Conservation (phyloP, 2,329 filamentous ascomycete genomes). For the Diplocarpon rosae region DNA sequence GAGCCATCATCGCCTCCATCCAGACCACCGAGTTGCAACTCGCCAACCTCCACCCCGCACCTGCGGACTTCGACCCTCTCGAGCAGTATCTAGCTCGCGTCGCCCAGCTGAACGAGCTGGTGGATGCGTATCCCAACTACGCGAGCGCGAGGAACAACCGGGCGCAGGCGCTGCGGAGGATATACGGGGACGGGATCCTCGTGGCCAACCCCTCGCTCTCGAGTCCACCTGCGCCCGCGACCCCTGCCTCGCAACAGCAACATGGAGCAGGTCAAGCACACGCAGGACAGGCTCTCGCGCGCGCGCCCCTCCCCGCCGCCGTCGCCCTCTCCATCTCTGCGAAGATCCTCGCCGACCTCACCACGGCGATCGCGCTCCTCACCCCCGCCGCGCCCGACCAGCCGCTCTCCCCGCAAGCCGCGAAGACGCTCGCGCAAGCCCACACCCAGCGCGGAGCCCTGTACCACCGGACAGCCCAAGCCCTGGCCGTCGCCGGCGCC, state of each 20-base stretch:
- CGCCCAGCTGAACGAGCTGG: constrained; percentile 41
- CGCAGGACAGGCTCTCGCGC: constrained; percentile 13
- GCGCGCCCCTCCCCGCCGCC: constrained; percentile 33
- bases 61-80: constrained; percentile 24
- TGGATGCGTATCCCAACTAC: constrained; percentile 50
- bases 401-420: constrained; percentile 51
- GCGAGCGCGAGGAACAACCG: constrained; percentile 67
- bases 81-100: constrained; percentile 38
- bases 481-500: constrained; percentile 17
- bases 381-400: constrained; percentile 40
- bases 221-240: neutral
- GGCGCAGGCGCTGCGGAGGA: constrained; percentile 52
- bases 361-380: constrained; percentile 46
- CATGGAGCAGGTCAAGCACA: neutral
- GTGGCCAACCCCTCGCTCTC: constrained; percentile 24
- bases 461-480: constrained; percentile 46
- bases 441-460: constrained; percentile 62
- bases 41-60: constrained; percentile 26
- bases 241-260: neutral
- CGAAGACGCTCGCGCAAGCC: constrained; percentile 55
- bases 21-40: constrained; percentile 45
- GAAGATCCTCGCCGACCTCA: constrained; percentile 41
- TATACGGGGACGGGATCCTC: constrained; percentile 51
- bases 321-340: constrained; percentile 30
- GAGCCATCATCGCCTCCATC: constrained; percentile 41